A percentile compares a stretch with the other conserved stretches of the same genome.
Conservation (phyloP, 2,329 filamentous ascomycete species). For the Byssochlamys sp. region DNA sequence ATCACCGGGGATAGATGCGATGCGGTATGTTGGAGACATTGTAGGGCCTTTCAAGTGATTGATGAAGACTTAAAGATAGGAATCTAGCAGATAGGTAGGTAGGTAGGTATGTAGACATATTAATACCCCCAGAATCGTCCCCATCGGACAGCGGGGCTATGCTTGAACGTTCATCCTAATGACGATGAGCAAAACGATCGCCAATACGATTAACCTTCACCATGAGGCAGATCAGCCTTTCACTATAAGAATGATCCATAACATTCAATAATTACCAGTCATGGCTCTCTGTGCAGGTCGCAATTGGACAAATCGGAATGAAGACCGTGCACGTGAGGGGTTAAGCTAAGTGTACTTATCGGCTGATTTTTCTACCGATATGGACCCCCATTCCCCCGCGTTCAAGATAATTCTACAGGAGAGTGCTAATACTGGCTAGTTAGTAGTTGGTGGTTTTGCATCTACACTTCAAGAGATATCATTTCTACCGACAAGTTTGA, state of each 20-base stretch:
- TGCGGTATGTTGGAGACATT: constrained; percentile 31
- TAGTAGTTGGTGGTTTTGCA: too few species aligned
- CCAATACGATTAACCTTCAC: background rate
- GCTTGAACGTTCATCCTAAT: background rate
- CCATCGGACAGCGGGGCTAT: background rate
- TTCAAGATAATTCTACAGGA: too few species aligned
- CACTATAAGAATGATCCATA: background rate
- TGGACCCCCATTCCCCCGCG: background rate
- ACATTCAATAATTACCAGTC: background rate
- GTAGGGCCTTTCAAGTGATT: background rate
- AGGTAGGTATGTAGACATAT: background rate
- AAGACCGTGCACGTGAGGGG: background rate
- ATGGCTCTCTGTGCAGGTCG: background rate
- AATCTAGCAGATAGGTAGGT: too few species aligned
- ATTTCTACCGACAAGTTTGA: too few species aligned
- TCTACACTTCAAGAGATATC: too few species aligned
- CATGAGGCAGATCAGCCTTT: background rate
- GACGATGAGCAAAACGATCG: background rate
- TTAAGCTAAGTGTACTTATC: background rate
- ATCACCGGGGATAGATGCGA: constrained; percentile 54
- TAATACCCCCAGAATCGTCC: background rate
- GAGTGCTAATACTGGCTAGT: too few species aligned
- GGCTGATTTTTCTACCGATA: background rate
- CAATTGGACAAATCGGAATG: background rate
- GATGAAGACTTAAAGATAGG: background rate